Conservation (phyloP, 129 eudicot genomes). For the Silybum marianum region DNA sequence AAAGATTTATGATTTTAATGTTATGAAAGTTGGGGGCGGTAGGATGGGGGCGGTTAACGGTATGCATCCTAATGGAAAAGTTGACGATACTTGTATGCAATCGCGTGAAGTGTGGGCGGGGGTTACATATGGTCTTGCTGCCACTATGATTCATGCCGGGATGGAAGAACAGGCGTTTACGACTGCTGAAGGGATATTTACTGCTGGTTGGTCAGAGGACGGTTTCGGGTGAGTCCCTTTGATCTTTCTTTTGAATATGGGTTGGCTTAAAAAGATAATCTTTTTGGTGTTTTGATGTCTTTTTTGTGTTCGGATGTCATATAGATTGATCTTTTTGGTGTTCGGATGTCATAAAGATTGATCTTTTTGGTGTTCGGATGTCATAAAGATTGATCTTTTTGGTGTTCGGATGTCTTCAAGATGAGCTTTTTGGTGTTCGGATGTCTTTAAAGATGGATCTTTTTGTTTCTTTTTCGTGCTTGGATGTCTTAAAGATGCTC, state of each 20-base stretch:
- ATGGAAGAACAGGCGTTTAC: constrained; percentile 82
- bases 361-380: no score
- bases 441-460: not conserved
- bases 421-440: not conserved
- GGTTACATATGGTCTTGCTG: constrained; percentile 86
- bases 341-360: no score
- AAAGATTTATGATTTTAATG: constrained; percentile 82
- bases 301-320: no score
- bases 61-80: constrained; percentile 91
- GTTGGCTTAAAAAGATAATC: not conserved
- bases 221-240: constrained; percentile 71
- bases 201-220: constrained; percentile 95
- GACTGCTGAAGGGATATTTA: constrained; percentile 93
- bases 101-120: constrained; percentile 97
- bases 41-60: constrained; percentile 99
- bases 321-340: no score
- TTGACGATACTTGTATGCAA: constrained; percentile 97
- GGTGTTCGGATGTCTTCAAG: not conserved
- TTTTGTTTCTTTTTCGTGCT: not conserved
- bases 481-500: not conserved
- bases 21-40: constrained; percentile 85
- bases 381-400: no score
- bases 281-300: not conserved
- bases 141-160: constrained; percentile 93
- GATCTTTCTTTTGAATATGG: not conserved